A percentile compares a stretch with the other conserved stretches of the same genome.
phyloP scores from a whole-genome alignment of 805 yeast species.

The Cephaloascus albidus region DNA sequence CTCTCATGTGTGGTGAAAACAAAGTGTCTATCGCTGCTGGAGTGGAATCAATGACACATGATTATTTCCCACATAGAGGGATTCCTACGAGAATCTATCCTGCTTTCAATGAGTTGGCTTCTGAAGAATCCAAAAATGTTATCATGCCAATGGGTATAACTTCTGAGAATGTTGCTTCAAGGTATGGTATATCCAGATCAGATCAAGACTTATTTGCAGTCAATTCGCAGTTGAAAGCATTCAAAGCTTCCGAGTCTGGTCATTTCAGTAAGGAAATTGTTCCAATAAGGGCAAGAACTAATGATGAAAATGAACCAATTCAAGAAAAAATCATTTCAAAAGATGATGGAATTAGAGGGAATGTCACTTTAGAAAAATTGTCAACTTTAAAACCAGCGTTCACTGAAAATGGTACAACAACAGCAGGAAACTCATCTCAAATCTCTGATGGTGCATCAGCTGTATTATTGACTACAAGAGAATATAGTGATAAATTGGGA shows the following conservation, averaged over 20 bases:
- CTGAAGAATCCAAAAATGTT: slow-evolving; percentile 16
- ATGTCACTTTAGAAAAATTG: slow-evolving; percentile 15
- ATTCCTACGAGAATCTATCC: slow-evolving; percentile 20
- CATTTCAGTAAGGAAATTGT: slow-evolving; percentile 13
- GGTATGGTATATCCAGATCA: slow-evolving; percentile 13
- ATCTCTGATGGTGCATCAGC: slow-evolving; percentile 27
- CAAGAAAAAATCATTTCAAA: slow-evolving; percentile 3
- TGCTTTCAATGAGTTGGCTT: slow-evolving; percentile 8
- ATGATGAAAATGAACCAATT: slow-evolving; percentile 7
- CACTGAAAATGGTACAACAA: slow-evolving; percentile 17
- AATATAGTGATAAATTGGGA: slow-evolving; percentile 20
- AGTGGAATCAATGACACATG: slow-evolving; percentile 31
- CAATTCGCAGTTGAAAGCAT: slow-evolving; percentile 14
- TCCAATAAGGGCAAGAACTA: slow-evolving; percentile 7
- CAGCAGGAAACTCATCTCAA: slow-evolving; percentile 27
- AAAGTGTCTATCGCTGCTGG: slow-evolving; percentile 27
- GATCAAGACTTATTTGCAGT: slow-evolving; percentile 17
- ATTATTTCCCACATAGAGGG: slow-evolving; percentile 29
- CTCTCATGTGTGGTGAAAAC: slow-evolving; percentile 19
- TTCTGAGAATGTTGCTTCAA: slow-evolving; percentile 15
- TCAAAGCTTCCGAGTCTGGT: slow-evolving; percentile 13
- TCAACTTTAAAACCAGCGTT: slow-evolving; percentile 21
- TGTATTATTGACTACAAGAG: slow-evolving; percentile 22
- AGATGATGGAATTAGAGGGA: slow-evolving; percentile 22
- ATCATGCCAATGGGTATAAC: slow-evolving; percentile 22